These are phyloP conservation scores for Danielia reshetovae DNA, from an alignment of 805 yeast genomes.

Conservation along the genomic window DNA sequence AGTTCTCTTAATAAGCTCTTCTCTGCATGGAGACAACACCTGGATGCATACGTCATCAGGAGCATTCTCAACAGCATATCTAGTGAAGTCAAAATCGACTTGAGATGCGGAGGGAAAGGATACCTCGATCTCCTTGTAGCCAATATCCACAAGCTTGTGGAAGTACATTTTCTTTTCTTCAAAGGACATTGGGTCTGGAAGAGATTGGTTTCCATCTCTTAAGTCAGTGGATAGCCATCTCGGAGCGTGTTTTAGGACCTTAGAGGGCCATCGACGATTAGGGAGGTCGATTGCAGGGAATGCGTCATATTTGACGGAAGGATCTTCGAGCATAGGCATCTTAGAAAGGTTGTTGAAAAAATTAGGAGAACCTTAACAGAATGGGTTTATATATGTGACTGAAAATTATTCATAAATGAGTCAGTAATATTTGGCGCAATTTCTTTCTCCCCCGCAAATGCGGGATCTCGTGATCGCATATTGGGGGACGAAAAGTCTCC, in stretches of 20 bases:
- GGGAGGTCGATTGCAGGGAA: constrained; percentile 55
- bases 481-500: no score
- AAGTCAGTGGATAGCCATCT: constrained; percentile 82
- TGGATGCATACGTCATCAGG: constrained; percentile 78
- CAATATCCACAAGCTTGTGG: constrained; percentile 62
- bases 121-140: constrained; percentile 81
- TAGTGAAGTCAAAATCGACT: constrained; percentile 75
- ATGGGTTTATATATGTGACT: background rate
- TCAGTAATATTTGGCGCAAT: background rate
- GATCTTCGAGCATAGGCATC: constrained; percentile 45
- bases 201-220: constrained; percentile 80
- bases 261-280: constrained; percentile 68
- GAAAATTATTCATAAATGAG: background rate
- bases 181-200: constrained; percentile 84
- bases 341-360: no score
- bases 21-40: constrained; percentile 74
- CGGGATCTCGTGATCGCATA: background rate
- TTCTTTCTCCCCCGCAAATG: no score
- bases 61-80: constrained; percentile 66
- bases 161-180: constrained; percentile 73
- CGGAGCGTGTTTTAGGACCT: constrained; percentile 58
- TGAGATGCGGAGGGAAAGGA: constrained; percentile 81
- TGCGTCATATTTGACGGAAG: constrained; percentile 57
- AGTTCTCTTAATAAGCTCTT: constrained; percentile 65
- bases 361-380: background rate